Conservation (phyloP, 2,329 filamentous ascomycete genomes). For the Gaeumannomyces tritici region DNA sequence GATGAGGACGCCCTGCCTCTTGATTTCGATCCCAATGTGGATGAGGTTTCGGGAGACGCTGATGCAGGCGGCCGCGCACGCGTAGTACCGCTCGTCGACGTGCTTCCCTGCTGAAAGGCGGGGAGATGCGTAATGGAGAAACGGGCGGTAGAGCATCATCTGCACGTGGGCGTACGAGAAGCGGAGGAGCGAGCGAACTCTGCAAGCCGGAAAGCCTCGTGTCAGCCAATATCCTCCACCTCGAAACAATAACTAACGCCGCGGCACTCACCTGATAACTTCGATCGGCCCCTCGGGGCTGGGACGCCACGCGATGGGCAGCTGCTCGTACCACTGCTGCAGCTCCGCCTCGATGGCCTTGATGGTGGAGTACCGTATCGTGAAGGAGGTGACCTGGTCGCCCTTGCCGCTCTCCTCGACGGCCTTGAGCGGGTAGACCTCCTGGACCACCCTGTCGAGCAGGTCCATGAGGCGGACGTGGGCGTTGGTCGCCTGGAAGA, state of each 20-base stretch:
- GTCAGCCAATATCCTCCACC: not conserved
- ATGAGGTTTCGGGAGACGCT: conserved; percentile 64
- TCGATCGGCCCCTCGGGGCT: conserved; percentile 67
- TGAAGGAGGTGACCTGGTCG: conserved; percentile 40
- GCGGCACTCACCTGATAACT: conserved; percentile 56
- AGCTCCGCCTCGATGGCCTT: conserved; percentile 56
- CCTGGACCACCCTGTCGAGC: conserved; percentile 53
- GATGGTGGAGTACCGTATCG: conserved; percentile 54
- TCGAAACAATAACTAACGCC: too few relatives aligned
- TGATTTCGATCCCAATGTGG: conserved; percentile 71
- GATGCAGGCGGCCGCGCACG: conserved; percentile 55
- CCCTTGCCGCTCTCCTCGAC: conserved; percentile 36
- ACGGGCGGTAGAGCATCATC: conserved; percentile 73
- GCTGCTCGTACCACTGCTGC: conserved; percentile 50
- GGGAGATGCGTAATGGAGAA: conserved; percentile 72
- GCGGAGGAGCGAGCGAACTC: conserved; percentile 64
- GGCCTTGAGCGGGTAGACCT: conserved; percentile 55
- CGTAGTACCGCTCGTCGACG: conserved; percentile 70
- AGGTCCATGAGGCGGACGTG: conserved; percentile 55
- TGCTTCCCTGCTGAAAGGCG: conserved; percentile 43
- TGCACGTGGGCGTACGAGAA: conserved; percentile 79
- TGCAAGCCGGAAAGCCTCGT: conserved; percentile 14
- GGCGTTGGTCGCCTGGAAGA: conserved; percentile 57
- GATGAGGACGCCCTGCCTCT: conserved; percentile 52
- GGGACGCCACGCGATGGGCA: conserved; percentile 71